Evolutionary conservation across 2,329 filamentous ascomycete genomes (phyloP), one percentile per base, ranked within the genome.

Genomic region (Zymoseptoria crescenta): DNA sequence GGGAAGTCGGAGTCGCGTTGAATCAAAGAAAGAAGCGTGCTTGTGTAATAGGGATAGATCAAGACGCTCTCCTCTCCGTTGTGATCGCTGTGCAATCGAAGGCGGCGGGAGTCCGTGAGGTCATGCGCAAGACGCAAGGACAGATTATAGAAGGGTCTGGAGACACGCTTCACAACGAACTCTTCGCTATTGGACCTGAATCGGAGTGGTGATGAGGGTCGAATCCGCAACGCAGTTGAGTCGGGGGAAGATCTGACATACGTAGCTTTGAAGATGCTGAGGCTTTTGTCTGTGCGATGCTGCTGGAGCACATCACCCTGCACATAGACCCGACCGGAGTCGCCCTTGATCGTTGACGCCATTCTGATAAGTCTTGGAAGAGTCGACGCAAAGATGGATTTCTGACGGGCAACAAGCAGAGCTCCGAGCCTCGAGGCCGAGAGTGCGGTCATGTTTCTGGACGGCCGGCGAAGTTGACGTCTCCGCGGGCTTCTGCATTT

Each of bases 71-170:
- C 70, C 16, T 73, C 65, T 57, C 69, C 52, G 56, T 72, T 74
- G 58, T 56, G 67, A 66, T 76, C 74, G 41, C 72, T 58, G 58
- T 72, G 70, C 65, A 74, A 71, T 64, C 72, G 73, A 68, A 76
- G 70, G 21, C 66, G 62, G 67, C 62, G 65, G 54, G 68, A 70
- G 53, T 64, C 60, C 55, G 62, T 29, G 66, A 75, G 70, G 28
- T 75, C 69, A 49, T 61, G 61, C 64, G 68, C 67, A 57, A 76
- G 67, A 56, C 65, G 65, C 62, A 67, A 60, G 35, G 69, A 74
- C 51, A 70, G 61, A 58, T 74, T 59, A 57, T 69, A 75, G 58
- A 72, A 67, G 13, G 62, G 56, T 64, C 65, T 64, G 41, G 69
- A 52, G 57, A 74, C 68, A 59, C 64, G 68, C 62, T 75, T 74